Base-by-base conservation (phyloP, 2,329 filamentous ascomycete genomes). In the Cladosporium phlei region DNA sequence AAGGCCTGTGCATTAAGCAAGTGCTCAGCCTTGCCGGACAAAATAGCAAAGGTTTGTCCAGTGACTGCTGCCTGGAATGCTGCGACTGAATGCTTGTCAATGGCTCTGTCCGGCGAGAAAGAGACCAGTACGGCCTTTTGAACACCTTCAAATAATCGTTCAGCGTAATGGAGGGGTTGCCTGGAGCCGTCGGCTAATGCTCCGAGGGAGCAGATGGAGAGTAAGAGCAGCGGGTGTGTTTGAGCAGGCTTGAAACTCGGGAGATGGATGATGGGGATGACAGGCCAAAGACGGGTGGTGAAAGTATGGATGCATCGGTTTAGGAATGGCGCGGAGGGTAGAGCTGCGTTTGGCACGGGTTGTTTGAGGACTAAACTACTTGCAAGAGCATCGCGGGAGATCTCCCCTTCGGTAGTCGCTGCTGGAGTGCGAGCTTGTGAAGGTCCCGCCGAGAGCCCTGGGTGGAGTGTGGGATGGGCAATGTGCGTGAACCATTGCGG, bases 241-340 rank as follows among this genome's bases (percentile, higher is more conserved):
- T 40, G 39, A 7, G 47, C 33, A 9, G 47, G 47, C 17, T 38
- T 7, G 20, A 49, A 49, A 9, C 33, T 49, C 10, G 47, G 47
- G 3, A 49, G 39, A 28, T 49, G 47, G 2, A 49, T 25, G 7
- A 49, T 33, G 8, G 47, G 47, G 8, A 46, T 25, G 4, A 46
- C 11, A 1, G 47, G 47, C 47, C 47, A 49, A 16, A 49, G 33
- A 11, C 47, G 17, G 19, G 47, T 49, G 12, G 47, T 49, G 20
- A 44, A 49, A 5, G 30, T 38, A 19, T 49, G 38, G 5, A 49
- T 45, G 24, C 47, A 49, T 10, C 47, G 30, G 16, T 49, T 49
- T 16, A 49, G 47, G 14, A 49, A 45, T 4, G 25, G 21, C 4
- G 39, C 35, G n/a, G 32, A 22, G n/a, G 47, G 47, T 22, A 49